These are phyloP conservation scores for Talaromyces sp. DNA, from an alignment of 2,329 filamentous ascomycete species.

Conservation along the genomic window DNA sequence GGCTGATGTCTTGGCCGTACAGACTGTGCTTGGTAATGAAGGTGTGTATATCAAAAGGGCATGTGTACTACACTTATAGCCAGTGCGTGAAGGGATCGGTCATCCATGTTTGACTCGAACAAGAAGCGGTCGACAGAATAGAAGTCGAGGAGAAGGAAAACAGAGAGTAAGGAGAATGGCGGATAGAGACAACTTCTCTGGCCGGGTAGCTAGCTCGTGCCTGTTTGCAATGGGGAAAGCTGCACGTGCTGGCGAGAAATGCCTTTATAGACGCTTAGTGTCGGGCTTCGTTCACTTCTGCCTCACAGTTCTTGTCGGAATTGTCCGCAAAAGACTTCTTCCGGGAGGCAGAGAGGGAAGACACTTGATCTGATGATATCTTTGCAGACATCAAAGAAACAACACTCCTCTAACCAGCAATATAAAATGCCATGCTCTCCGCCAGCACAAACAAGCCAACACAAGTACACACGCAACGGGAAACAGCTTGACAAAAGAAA, in stretches of 20 bases:
- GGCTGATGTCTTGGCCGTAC: neutral
- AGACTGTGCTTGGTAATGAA: neutral
- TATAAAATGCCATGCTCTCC: neutral
- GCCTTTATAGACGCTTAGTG: neutral
- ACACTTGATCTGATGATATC: neutral
- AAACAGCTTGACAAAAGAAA: constrained; percentile 6
- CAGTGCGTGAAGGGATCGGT: neutral
- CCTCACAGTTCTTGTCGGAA: neutral
- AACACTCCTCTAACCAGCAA: neutral
- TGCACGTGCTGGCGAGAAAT: neutral
- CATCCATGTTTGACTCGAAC: neutral
- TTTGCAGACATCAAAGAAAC: neutral
- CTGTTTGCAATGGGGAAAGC: neutral
- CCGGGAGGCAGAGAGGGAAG: neutral
- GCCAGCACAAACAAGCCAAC: neutral
- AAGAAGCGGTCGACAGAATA: neutral
- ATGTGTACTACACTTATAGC: neutral
- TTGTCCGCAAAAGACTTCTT: neutral
- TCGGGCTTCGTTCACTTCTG: neutral
- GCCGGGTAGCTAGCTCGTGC: neutral
- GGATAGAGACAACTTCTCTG: neutral
- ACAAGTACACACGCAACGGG: neutral
- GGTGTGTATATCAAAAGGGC: neutral
- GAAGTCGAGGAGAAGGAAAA: neutral
- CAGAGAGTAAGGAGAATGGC: neutral